phyloP scores from a whole-genome alignment of 73 alveolate genomes.

The Tetrahymena thermophila region DNA sequence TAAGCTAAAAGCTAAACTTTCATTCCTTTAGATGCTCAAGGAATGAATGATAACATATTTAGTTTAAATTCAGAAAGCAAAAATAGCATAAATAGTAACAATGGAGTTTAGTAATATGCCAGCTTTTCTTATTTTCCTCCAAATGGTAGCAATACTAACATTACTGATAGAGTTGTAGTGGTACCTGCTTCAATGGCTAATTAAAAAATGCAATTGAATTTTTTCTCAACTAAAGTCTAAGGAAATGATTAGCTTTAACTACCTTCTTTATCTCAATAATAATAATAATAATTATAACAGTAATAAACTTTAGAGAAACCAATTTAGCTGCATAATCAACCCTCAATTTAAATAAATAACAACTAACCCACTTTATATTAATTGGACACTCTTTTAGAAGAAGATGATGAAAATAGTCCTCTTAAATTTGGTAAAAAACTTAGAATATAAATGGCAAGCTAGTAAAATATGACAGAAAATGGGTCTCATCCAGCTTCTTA shows the following conservation, averaged over 20 bases:
- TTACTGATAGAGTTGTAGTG: background rate
- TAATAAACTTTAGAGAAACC: background rate
- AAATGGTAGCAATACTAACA: background rate
- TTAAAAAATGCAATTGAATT: background rate
- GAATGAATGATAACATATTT: background rate
- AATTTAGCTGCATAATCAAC: background rate
- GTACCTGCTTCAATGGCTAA: background rate
- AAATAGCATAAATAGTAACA: background rate
- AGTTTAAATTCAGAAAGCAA: background rate
- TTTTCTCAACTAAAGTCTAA: background rate
- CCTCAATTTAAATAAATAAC: background rate
- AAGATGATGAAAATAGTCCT: background rate
- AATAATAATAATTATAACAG: background rate
- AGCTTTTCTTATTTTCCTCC: background rate
- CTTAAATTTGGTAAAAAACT: background rate
- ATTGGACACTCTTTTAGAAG: background rate
- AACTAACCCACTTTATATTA: background rate
- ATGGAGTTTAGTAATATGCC: background rate
- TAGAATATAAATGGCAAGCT: background rate
- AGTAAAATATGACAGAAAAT: background rate
- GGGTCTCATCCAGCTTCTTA: background rate
- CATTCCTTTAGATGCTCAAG: background rate
- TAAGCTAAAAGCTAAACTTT: background rate
- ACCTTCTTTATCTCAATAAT: background rate
- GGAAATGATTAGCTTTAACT: background rate